A percentile compares a stretch with the other conserved stretches of the same genome.
Evolutionary conservation across 768 basidiomycete species (phyloP).

Genomic region (Leccinellum luteum): DNA sequence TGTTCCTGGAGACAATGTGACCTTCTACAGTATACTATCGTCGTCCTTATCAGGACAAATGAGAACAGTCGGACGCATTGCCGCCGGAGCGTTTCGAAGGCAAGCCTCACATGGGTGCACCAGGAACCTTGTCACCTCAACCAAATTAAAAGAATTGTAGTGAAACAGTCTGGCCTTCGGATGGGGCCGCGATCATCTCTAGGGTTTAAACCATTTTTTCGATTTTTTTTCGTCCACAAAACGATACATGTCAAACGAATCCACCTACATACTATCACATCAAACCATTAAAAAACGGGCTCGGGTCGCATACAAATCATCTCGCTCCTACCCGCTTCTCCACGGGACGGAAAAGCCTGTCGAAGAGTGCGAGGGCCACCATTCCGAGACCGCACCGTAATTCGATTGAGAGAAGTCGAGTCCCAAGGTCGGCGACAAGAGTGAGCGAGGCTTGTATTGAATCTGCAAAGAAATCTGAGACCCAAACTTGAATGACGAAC

Average conservation of each 20-base stretch:
- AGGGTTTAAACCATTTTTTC: background rate
- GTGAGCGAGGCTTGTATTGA: background rate
- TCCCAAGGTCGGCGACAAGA: background rate
- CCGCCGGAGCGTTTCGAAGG: too few relatives aligned
- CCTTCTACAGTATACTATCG: too few relatives aligned
- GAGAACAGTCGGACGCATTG: background rate
- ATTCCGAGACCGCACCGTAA: background rate
- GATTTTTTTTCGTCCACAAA: background rate
- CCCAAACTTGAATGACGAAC: background rate
- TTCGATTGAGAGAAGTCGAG: background rate
- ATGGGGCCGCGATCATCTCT: background rate
- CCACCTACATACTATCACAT: background rate
- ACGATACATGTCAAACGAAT: background rate
- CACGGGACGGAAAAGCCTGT: background rate
- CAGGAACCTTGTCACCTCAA: background rate
- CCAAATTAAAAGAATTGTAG: background rate
- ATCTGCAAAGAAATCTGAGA: background rate
- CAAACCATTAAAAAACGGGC: background rate
- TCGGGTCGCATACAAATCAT: background rate
- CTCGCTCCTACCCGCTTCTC: background rate
- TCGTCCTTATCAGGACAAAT: background rate
- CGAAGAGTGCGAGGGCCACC: background rate
- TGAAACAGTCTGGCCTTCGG: background rate
- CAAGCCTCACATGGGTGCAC: too few relatives aligned
- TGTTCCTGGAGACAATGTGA: background rate